Evolutionary conservation across 1,139 yeast genomes (phyloP).

Genomic region (Debaryomyces fabryi): DNA sequence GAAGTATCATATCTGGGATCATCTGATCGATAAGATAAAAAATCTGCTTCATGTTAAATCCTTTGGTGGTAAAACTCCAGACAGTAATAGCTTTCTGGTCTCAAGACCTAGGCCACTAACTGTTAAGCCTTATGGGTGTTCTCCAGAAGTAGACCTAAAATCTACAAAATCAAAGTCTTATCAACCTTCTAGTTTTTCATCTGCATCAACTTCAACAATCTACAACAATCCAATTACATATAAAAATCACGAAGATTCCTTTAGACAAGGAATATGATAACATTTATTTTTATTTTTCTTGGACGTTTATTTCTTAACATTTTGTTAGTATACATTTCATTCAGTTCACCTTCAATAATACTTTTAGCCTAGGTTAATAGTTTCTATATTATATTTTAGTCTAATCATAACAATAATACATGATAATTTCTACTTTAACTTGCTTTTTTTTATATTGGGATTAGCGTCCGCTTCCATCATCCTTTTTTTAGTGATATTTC

Average conservation of each 20-base stretch:
- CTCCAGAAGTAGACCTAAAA: neutral
- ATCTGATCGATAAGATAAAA: neutral
- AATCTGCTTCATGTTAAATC: neutral
- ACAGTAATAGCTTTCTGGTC: constrained; percentile 40
- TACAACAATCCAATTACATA: neutral
- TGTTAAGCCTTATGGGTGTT: constrained; percentile 23
- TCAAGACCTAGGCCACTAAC: constrained; percentile 46
- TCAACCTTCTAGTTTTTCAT: neutral
- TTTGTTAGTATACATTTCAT: neutral
- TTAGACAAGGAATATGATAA: neutral
- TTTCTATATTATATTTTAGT: neutral
- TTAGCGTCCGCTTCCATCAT: constrained; percentile 21
- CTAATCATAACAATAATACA: neutral
- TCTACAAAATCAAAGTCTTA: neutral
- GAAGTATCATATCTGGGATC: neutral
- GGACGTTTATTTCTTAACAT: neutral
- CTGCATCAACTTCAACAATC: neutral
- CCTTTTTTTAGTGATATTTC: constrained; percentile 59
- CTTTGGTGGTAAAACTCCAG: constrained; percentile 4
- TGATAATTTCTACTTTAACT: neutral
- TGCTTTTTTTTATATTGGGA: neutral
- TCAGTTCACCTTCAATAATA: neutral
- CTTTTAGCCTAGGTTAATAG: neutral
- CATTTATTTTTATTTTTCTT: neutral
- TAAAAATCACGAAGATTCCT: neutral